These are phyloP conservation scores for Metschnikowia koreensis DNA, from an alignment of 805 yeast species.

Conservation along the genomic window DNA sequence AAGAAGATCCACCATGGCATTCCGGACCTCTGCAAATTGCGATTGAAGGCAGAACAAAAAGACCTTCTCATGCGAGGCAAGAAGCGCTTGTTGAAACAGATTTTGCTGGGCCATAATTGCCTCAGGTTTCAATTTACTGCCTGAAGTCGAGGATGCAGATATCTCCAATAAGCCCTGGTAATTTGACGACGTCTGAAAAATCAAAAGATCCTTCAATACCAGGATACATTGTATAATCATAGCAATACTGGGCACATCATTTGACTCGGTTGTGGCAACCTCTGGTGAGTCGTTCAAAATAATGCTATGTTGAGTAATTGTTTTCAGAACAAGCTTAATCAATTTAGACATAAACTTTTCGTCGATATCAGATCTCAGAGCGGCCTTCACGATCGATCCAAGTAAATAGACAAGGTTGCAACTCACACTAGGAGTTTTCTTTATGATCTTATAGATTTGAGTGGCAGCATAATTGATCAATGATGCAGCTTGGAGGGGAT, in stretches of 20 bases:
- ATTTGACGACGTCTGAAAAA: constrained; percentile 34
- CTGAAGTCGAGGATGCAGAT: constrained; percentile 36
- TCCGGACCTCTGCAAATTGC: constrained; percentile 33
- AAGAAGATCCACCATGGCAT: constrained; percentile 36
- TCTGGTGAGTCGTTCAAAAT: constrained; percentile 12
- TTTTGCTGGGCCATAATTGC: constrained; percentile 40
- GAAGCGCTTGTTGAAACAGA: constrained; percentile 32
- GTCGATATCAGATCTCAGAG: constrained; percentile 39
- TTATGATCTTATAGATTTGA: constrained; percentile 40
- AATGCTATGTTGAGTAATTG: constrained; percentile 22
- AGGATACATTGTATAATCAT: constrained; percentile 33
- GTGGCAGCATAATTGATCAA: constrained; percentile 32
- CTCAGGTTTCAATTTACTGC: constrained; percentile 43
- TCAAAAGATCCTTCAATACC: constrained; percentile 31
- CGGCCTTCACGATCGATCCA: constrained; percentile 30
- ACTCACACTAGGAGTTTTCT: constrained; percentile 29
- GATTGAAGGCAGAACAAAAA: constrained; percentile 32
- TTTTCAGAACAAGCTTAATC: constrained; percentile 31
- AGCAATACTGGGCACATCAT: constrained; percentile 21
- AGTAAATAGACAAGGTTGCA: constrained; percentile 31
- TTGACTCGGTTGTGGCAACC: constrained; percentile 13
- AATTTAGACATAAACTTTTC: constrained; percentile 39
- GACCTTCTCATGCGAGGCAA: constrained; percentile 30
- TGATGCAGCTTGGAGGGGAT: constrained; percentile 36
- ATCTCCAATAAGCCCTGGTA: constrained; percentile 37